Evolutionary conservation across 441 rosid species (phyloP), one percentile per base, ranked within the genome.

Genomic region (Bocquillonia castaneifolia): DNA sequence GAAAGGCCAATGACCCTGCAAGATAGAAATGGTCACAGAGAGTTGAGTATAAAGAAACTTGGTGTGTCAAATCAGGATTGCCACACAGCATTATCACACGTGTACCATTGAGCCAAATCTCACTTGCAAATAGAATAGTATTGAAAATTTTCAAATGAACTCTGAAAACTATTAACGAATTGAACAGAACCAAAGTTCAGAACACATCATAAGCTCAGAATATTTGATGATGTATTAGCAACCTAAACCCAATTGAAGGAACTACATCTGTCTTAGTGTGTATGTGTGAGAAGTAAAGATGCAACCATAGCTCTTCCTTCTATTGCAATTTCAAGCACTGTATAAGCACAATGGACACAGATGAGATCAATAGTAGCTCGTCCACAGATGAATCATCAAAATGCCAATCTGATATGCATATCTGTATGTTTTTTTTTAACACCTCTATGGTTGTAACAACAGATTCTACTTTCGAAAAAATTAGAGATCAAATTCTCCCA

Each of bases 1-100:
- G 80, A 91, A 91, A 62, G 93, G 96, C 97, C 99, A 91, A 72
- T 89, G 96, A 79, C 90, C 87, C 98, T 91, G 87, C 80, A 77
- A 80, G 67, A 72, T 59, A 29, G 51, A 58, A 44, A 62, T 36
- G 37, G 57, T 48, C 40, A 73, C 0, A 40, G 29, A 64, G 45
- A 59, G 23, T 29, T 55, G 44, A 57, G 10, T 39, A 14, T 18
- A 66, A 8, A 32, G 13, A 18, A 29, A 42, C 3, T 9, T 7
- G 32, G 31, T 13, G 10, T 67, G 25, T 18, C 2, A 12, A 55
- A 29, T 54, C 54, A 53, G 17, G 8, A 40, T 50, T 47, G 23
- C 23, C 58, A 45, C 47, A 14, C 32, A 37, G 12, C 2, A 31
- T 8, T 18, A 40, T 9, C 13, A 23, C 23, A 6, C 32, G 39